phyloP scores from a whole-genome alignment of 805 yeast genomes.

The Ogataea siamensis region DNA sequence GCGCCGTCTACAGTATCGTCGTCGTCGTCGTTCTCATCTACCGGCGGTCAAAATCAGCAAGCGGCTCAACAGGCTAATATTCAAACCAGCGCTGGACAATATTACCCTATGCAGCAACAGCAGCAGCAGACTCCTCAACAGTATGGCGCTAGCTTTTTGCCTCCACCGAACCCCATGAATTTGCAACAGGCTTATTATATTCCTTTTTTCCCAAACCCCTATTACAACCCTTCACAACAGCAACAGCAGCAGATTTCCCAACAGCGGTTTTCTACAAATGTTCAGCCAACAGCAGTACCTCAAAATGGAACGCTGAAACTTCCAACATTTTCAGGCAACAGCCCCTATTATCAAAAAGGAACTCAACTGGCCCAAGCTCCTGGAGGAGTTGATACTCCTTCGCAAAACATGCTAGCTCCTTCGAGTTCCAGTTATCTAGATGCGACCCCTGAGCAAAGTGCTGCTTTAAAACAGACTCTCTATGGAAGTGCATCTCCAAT shows the following conservation, averaged over 20 bases:
- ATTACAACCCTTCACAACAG: constrained; percentile 21
- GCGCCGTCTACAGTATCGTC: constrained; percentile 12
- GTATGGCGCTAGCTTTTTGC: constrained; percentile 23
- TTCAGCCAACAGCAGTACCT: constrained; percentile 13
- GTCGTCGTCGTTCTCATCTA: constrained; percentile 8
- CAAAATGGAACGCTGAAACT: constrained; percentile 15
- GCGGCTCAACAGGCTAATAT: constrained; percentile 17
- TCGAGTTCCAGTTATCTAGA: no score
- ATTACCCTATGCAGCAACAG: constrained; percentile 16
- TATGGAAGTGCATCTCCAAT: constrained; percentile 12
- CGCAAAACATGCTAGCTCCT: constrained; percentile 6
- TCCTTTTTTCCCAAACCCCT: constrained; percentile 26
- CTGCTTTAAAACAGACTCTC: constrained; percentile 19
- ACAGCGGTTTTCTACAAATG: constrained; percentile 20
- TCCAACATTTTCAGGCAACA: constrained; percentile 17
- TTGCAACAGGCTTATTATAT: constrained; percentile 26
- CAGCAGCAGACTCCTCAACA: constrained; percentile 21
- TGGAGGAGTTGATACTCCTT: constrained; percentile 5
- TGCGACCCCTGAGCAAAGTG: no score
- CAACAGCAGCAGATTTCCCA: constrained; percentile 23
- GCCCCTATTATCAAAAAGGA: constrained; percentile 16
- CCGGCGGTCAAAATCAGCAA: constrained; percentile 14
- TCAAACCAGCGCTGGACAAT: constrained; percentile 16
- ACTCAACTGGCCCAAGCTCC: constrained; percentile 13
- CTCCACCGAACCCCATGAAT: constrained; percentile 28